Evolutionary conservation across 202 grass and related monocot species (phyloP), one percentile per base, ranked within the genome.

Genomic region (Setaria viridis): DNA sequence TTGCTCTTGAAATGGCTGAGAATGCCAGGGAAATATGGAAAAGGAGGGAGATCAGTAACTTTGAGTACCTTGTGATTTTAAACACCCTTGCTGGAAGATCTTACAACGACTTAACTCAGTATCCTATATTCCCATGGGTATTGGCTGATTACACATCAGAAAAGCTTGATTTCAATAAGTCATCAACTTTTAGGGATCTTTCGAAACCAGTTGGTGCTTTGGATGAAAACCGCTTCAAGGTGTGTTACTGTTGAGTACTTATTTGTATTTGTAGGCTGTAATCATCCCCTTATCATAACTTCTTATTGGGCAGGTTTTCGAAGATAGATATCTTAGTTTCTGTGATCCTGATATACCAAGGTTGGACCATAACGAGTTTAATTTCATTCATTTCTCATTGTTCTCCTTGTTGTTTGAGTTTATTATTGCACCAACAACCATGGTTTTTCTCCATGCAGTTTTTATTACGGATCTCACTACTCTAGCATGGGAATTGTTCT

Each of bases 401-500:
- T 70, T 48, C 59, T 48, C 3, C 41, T 53, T 81, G 6, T 55
- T 75, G 17, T 78, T 19, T 71, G 37, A 46, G n/a, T 43, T 62
- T 59, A 47, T 39, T 46, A 1, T 54, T 71, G 45, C 21, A 34
- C 46, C 70, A 78, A 78, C 11, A 35, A 46, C 55, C 4, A 17
- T 54, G 34, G n/a, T 56, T 80, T 71, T 77, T 85, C 63, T 55
- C 14, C 48, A 81, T 81, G 76, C 91, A 98, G 96, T 89, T 99
- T 99, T 84, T 99, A 99, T 81, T 99, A 95, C 56, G 96, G 93
- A 90, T 99, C 96, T 12, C 93, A 99, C 80, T 99, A 99, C 91
- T 99, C 96, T 82, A 99, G 96, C 80, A 95, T 99, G 96, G 96
- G 96, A 37, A 99, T 95, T 72, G 93, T 94, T 86, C 93, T 99